A percentile compares a stretch with the other conserved stretches of the same genome.
phyloP scores from a whole-genome alignment of 495 filamentous ascomycete genomes.

The Trichoderma asperelloides region DNA sequence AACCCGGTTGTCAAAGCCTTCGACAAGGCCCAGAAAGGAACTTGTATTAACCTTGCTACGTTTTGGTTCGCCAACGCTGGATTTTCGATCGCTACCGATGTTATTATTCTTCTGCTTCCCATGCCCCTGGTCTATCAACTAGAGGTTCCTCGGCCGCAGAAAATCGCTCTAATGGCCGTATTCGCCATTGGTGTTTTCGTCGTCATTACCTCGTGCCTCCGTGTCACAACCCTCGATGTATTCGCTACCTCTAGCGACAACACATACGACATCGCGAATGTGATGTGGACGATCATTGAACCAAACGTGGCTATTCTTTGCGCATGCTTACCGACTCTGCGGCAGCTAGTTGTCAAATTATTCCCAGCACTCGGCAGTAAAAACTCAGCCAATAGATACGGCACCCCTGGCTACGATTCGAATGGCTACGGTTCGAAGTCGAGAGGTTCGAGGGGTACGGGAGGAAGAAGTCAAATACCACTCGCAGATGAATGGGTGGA shows the following conservation, averaged over 20 bases:
- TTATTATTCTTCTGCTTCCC: conserved; percentile 26
- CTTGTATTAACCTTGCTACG: conserved; percentile 3
- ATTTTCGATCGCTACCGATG: conserved; percentile 38
- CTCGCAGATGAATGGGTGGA: background rate
- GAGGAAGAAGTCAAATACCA: background rate
- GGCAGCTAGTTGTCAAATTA: background rate
- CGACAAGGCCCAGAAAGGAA: background rate
- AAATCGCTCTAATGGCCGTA: conserved; percentile 26
- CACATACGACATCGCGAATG: conserved; percentile 25
- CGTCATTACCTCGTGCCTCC: background rate
- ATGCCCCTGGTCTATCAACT: conserved; percentile 26
- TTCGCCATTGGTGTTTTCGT: conserved; percentile 28
- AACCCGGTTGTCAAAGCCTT: background rate
- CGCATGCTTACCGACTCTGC: conserved; percentile 32
- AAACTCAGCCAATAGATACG: background rate
- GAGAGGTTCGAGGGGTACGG: background rate
- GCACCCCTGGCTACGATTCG: background rate
- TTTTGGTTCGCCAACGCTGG: conserved; percentile 20
- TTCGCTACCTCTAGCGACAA: background rate
- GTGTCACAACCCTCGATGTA: background rate
- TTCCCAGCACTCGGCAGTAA: background rate
- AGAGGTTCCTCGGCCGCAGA: conserved; percentile 24
- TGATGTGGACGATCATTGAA: conserved; percentile 40
- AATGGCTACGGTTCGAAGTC: no score
- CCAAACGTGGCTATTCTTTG: conserved; percentile 38